A percentile compares a stretch with the other conserved stretches of the same genome.
Conservation (phyloP, 169 alveolate genomes). For the Cryptosporidium tyzzeri region DNA sequence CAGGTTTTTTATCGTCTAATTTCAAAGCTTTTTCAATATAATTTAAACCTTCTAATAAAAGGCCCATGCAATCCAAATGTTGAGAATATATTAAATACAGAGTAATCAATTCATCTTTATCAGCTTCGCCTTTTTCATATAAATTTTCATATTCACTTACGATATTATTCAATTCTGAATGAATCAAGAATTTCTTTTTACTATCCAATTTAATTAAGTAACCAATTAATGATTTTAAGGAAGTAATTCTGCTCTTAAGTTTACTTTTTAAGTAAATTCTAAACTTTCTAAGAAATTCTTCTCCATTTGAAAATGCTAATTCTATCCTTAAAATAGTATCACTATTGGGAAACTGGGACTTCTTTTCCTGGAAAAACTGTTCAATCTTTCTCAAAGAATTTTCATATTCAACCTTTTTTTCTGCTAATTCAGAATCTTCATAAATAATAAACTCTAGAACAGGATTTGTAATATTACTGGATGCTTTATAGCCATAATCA, state of each 20-base stretch:
- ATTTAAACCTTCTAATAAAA: conserved; percentile 60
- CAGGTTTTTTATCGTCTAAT: conserved; percentile 75
- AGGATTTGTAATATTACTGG: background rate
- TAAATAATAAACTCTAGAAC: conserved; percentile 37
- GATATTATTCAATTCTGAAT: background rate
- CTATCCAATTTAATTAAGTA: conserved; percentile 1
- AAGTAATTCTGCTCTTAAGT: conserved; percentile 21
- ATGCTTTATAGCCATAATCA: conserved; percentile 16
- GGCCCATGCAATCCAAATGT: conserved; percentile 77
- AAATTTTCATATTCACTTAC: conserved; percentile 12
- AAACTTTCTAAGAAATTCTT: background rate
- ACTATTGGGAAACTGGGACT: conserved; percentile 33
- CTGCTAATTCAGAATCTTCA: background rate
- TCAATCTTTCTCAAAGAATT: background rate
- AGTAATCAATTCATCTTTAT: conserved; percentile 16
- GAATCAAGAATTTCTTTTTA: background rate
- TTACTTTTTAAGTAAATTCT: conserved; percentile 13
- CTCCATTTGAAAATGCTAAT: background rate
- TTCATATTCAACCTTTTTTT: background rate
- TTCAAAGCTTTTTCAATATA: conserved; percentile 52
- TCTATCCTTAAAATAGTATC: conserved; percentile 44
- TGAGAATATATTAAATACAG: conserved; percentile 68
- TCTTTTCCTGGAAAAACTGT: conserved; percentile 12
- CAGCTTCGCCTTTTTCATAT: background rate
- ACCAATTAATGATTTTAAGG: background rate